Evolutionary conservation across 1,284 basidiomycete species (phyloP), one percentile per base, ranked within the genome.

Genomic region (Leccinum huronense): DNA sequence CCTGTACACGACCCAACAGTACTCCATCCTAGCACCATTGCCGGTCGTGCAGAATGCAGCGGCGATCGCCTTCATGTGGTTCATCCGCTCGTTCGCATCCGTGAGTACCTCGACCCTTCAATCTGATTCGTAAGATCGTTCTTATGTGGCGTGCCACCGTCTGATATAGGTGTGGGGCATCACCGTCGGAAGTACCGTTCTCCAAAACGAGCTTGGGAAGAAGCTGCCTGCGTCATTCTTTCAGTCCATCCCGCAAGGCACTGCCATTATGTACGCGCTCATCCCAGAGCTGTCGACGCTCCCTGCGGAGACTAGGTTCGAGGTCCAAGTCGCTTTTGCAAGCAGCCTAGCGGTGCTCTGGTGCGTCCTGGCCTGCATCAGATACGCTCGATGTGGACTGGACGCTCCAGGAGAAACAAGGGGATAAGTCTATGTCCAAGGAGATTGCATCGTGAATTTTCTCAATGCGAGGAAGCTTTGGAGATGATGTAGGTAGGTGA

Each of bases 11-110:
- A 66, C 65, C 36, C 45, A 67, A 10, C 65, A 71, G 31, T 79
- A 77, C 57, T 71, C 76, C 3, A 73, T 78, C 10, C 72, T 77
- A 42, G 76, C 77, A 3, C 75, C 74, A 0, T 53, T 77, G 9
- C 66, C 69, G 0, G 67, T 71, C 23, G 65, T 64, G 0, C 63
- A 68, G 33, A 73, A 72, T 27, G 72, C 74, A 5, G 58, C 66
- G 6, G 72, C 75, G 2, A 62, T 77, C 8, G 69, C 70, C 5
- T 71, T 69, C 64, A 67, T 70, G 66, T 71, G 66, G 65, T 77
- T 75, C 64, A 58, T 72, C 38, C 73, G 75, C 40, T 66, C 67
- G 31, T 70, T 75, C 57, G 70, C 69, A 0, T 54, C 66, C 10
- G 69, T 71, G 51, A 63, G 65, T 5, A 4, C 36, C 7, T 23